phyloP scores from a whole-genome alignment of 139 green algal genomes.

The Zygnema circumcarinatum region DNA sequence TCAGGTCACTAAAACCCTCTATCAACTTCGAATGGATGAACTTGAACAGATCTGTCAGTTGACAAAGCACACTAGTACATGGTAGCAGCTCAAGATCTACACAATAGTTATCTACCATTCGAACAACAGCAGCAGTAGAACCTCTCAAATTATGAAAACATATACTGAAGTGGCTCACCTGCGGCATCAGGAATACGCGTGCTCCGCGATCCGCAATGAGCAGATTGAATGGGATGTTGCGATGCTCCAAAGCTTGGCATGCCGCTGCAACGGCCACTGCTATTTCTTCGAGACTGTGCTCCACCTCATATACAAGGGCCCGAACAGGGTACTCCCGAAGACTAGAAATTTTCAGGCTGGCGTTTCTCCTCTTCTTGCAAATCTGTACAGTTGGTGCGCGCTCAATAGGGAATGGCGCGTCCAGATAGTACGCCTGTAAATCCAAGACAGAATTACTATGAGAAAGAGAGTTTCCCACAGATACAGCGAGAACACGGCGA shows the following conservation, averaged over 20 bases:
- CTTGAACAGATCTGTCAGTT: too few relatives aligned
- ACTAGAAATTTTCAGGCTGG: conserved; percentile 73
- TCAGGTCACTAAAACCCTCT: too few relatives aligned
- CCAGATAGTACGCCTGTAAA: conserved; percentile 82
- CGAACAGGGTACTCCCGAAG: conserved; percentile 87
- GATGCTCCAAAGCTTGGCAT: conserved; percentile 74
- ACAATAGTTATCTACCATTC: too few relatives aligned
- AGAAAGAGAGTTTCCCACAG: too few relatives aligned
- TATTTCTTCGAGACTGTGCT: conserved; percentile 68
- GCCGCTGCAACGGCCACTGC: conserved; percentile 72
- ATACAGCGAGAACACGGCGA: too few relatives aligned
- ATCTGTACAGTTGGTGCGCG: conserved; percentile 63
- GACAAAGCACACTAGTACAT: too few relatives aligned
- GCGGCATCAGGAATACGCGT: conserved; percentile 88
- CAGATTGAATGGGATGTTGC: conserved; percentile 96
- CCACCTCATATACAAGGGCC: conserved; percentile 87
- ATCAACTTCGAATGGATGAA: too few relatives aligned
- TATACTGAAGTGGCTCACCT: too few relatives aligned
- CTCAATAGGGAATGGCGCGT: conserved; percentile 83
- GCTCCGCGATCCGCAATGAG: conserved; percentile 87
- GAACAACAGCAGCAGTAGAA: too few relatives aligned
- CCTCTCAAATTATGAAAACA: too few relatives aligned
- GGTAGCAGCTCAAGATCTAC: too few relatives aligned
- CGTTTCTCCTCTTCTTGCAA: conserved; percentile 89
- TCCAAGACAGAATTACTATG: conserved; percentile 47